Conservation (phyloP, 2,329 filamentous ascomycete genomes). For the Xylaria sp. region DNA sequence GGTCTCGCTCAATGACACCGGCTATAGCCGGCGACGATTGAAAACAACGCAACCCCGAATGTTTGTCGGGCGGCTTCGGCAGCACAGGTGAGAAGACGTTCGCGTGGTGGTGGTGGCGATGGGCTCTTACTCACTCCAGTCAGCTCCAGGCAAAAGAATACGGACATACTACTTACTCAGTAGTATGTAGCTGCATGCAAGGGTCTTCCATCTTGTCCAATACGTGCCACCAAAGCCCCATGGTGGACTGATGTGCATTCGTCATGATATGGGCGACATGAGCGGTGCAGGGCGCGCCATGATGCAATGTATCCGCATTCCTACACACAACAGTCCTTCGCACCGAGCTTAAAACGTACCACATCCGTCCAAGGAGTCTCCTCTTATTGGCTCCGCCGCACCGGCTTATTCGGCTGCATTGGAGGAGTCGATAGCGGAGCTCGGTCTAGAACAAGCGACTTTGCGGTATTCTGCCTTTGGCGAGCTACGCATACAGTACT, state of each 20-base stretch:
- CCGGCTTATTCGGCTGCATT: slow-evolving; percentile 20
- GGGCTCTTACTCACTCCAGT: slow-evolving; percentile 13
- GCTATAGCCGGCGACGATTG: background rate
- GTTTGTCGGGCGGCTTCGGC: slow-evolving; percentile 3
- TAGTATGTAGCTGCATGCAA: no score
- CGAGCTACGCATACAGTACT: no score
- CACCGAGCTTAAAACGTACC: slow-evolving; percentile 19
- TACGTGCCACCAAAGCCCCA: slow-evolving; percentile 6
- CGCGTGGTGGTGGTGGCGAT: background rate
- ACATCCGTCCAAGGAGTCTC: slow-evolving; percentile 1
- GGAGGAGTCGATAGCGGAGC: slow-evolving; percentile 1
- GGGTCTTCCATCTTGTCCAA: background rate
- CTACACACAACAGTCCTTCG: slow-evolving; percentile 7
- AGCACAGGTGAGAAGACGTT: slow-evolving; percentile 6
- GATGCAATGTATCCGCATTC: slow-evolving; percentile 33
- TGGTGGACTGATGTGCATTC: slow-evolving; percentile 29
- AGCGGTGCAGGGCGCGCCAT: slow-evolving; percentile 17
- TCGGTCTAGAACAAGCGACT: background rate
- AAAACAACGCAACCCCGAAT: slow-evolving; percentile 9
- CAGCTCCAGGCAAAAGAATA: background rate
- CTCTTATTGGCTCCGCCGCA: slow-evolving; percentile 16
- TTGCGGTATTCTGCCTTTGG: background rate
- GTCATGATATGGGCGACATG: slow-evolving; percentile 16
- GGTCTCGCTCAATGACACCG: background rate
- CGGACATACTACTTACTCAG: background rate